Evolutionary conservation across 2,329 filamentous ascomycete genomes (phyloP).

Genomic region (Diaporthe citrichinensis): DNA sequence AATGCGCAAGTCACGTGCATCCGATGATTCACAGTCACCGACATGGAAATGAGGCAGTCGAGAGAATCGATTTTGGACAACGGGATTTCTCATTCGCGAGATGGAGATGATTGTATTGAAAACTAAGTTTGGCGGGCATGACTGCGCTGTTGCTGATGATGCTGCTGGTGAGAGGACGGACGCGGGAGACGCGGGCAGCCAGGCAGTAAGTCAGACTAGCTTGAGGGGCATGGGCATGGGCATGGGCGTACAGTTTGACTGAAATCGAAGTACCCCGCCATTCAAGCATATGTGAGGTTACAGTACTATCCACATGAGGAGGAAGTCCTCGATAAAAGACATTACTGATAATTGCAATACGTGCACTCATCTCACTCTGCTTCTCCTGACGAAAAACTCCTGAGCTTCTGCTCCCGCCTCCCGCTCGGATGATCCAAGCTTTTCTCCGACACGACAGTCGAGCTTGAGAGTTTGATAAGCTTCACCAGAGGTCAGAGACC

Average conservation of each 20-base stretch:
- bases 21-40: not conserved
- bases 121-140: not conserved
- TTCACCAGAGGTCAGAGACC: conserved; percentile 1
- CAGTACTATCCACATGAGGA: not conserved
- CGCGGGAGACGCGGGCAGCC: not conserved
- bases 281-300: conserved; percentile 25
- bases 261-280: conserved; percentile 14
- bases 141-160: conserved; percentile 5
- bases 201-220: not conserved
- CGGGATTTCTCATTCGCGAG: not conserved
- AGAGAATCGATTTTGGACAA: not conserved
- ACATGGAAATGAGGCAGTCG: not conserved
- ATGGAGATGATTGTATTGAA: not conserved
- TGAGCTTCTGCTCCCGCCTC: not conserved
- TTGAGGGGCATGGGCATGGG: not conserved
- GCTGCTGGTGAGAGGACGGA: conserved; percentile 7
- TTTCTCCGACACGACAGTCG: not conserved
- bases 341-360: conserved; percentile 1
- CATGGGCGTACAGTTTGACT: no score
- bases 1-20: conserved; percentile 29
- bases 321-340: not conserved
- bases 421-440: conserved; percentile 22
- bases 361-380: not conserved
- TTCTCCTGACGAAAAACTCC: not conserved
- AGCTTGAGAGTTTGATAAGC: conserved; percentile 19